Conservation (phyloP, 2,329 filamentous ascomycete genomes). For the Fusarium denticulatum region DNA sequence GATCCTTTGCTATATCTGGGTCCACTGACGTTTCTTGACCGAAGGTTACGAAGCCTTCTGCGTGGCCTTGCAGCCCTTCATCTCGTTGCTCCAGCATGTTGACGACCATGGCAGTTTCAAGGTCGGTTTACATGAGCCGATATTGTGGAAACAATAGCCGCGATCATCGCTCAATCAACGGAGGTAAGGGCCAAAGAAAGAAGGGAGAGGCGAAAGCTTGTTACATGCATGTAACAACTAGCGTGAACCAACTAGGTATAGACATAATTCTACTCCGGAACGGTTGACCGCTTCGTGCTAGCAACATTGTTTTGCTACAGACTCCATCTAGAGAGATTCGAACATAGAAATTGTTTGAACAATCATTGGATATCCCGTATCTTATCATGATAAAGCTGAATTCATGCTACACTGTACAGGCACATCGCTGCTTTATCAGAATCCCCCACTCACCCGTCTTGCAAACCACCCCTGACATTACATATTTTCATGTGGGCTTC, state of each 20-base stretch:
- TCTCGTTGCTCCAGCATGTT: conserved; percentile 18
- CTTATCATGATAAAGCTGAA: conserved; percentile 19
- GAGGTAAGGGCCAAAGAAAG: conserved; percentile 27
- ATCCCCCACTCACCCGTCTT: conserved; percentile 29
- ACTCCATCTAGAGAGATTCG: conserved; percentile 2
- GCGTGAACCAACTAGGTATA: not conserved
- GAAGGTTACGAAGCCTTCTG: conserved; percentile 39
- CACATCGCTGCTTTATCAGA: not conserved
- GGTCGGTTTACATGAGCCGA: conserved; percentile 31
- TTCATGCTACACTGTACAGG: conserved; percentile 16
- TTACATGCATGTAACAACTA: conserved; percentile 10
- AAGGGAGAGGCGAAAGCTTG: conserved; percentile 28
- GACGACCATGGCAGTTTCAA: conserved; percentile 23
- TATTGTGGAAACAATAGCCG: conserved; percentile 23
- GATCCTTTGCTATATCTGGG: conserved; percentile 34
- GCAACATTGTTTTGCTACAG: not conserved
- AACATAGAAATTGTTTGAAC: conserved; percentile 13
- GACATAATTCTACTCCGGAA: not conserved
- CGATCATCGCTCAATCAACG: conserved; percentile 26
- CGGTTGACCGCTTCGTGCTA: conserved; percentile 4
- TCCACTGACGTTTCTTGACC: conserved; percentile 29
- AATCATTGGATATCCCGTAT: conserved; percentile 10
- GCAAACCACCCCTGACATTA: conserved; percentile 23
- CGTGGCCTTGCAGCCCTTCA: conserved; percentile 17
- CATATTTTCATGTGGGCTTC: not conserved